Evolutionary conservation across 1,139 yeast species (phyloP), one percentile per base, ranked within the genome.

Genomic region (Arxiozyma telluris): DNA sequence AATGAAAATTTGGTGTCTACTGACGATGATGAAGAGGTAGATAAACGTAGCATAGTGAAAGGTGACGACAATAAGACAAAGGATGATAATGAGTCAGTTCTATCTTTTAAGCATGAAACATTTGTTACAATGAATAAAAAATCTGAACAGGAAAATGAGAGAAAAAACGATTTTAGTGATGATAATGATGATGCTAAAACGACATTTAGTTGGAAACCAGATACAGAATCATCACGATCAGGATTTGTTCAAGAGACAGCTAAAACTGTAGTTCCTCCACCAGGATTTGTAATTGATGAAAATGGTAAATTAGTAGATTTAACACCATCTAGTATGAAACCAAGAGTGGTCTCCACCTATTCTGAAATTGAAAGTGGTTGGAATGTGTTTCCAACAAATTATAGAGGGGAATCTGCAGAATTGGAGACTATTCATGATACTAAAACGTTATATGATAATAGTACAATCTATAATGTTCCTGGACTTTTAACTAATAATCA

Each of bases 381-480:
- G 71, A 64, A 68, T 50, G 71, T 70, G 7, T 69, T 69, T 50
- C 72, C 72, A 20, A 58, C 67, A 0, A 60, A 54, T 12, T 54
- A 51, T 38, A 20, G 20, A 9, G 30, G 20, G 1, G 48, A 46
- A 22, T 52, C 45, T 7, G 69, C 60, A 30, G 71, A 67, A 44
- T 53, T 68, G 41, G 66, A 65, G 47, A 68, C 71, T 1, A 61
- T 69, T 8, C 57, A 58, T 12, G 72, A 69, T 52, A 65, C 70
- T 7, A 67, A 65, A 48, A 69, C 72, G 1, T 53, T 69, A 9
- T 69, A 67, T 52, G 72, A 69, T 54, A 69, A 69, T 55, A 65
- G 60, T 43, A 69, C 72, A 9, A 55, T 68, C 6, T 67, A 62
- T 58, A 68, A 69, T 54, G 71, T 69, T 27, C 72, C 72, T 6